Conservation (phyloP, 352 stramenopile genomes). For the Pythium dissotocum region DNA sequence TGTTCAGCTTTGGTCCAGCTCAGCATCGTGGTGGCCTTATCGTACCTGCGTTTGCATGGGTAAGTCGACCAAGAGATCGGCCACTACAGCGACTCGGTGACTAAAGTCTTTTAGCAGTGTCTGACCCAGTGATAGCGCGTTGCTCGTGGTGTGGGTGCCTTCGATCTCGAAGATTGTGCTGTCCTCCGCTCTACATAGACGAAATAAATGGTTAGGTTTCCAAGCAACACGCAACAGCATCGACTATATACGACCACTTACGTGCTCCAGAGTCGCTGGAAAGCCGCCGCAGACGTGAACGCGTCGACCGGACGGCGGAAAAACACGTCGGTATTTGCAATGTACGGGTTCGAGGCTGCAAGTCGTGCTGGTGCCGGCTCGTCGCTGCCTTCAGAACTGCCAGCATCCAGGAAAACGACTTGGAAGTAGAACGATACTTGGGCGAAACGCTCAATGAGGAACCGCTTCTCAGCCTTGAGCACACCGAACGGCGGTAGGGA, state of each 20-base stretch:
- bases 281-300: conserved; percentile 7
- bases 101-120: conserved; percentile 32
- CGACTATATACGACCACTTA: neutral
- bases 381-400: conserved; percentile 11
- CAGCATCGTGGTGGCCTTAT: neutral
- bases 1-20: neutral
- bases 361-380: conserved; percentile 32
- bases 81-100: conserved; percentile 36
- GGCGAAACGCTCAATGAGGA: conserved; percentile 63
- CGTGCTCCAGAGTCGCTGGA: conserved; percentile 23
- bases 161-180: conserved; percentile 20
- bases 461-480: conserved; percentile 67
- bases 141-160: conserved; percentile 1
- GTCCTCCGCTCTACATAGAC: conserved; percentile 26
- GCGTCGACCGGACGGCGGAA: conserved; percentile 13
- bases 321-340: conserved; percentile 19
- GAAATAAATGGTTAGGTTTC: neutral
- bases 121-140: conserved; percentile 42
- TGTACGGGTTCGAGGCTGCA: conserved; percentile 24
- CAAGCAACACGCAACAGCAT: neutral
- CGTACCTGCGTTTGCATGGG: conserved; percentile 60
- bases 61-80: conserved; percentile 57
- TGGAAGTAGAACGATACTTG: conserved; percentile 58
- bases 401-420: conserved; percentile 51
- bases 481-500: conserved; percentile 55